phyloP scores from a whole-genome alignment of 2,329 filamentous ascomycete genomes.

The Pseudogymnoascus sp. region DNA sequence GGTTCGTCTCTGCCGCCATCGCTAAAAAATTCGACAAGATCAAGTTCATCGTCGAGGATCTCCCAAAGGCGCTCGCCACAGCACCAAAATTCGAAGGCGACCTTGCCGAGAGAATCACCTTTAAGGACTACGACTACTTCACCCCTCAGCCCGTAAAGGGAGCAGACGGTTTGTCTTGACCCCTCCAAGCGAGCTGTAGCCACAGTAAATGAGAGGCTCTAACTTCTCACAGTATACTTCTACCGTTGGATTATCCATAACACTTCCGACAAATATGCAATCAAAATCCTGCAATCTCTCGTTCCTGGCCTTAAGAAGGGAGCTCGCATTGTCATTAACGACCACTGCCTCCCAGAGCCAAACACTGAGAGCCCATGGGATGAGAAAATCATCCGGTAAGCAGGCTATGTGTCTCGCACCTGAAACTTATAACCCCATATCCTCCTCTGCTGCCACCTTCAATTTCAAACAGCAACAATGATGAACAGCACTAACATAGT shows the following conservation, averaged over 20 bases:
- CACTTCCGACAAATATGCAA: conserved; percentile 34
- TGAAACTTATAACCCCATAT: background rate
- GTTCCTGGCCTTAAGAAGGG: conserved; percentile 48
- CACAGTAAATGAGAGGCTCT: background rate
- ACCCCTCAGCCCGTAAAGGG: conserved; percentile 33
- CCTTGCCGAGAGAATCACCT: conserved; percentile 18
- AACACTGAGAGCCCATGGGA: conserved; percentile 36
- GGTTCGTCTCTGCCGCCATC: conserved; percentile 47
- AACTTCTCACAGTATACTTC: conserved; percentile 29
- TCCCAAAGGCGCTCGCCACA: conserved; percentile 38
- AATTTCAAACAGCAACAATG: background rate
- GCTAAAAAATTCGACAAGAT: conserved; percentile 42
- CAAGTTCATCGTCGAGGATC: conserved; percentile 48
- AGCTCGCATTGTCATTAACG: conserved; percentile 35
- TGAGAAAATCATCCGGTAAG: conserved; percentile 33
- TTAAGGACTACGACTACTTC: conserved; percentile 38
- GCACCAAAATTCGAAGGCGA: conserved; percentile 37
- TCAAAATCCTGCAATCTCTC: conserved; percentile 39
- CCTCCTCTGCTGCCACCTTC: background rate
- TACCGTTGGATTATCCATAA: conserved; percentile 41
- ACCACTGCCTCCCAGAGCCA: conserved; percentile 36
- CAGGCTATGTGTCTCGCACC: background rate
- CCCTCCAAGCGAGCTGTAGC: background rate
- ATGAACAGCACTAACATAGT: background rate
- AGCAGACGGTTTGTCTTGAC: conserved; percentile 35